Evolutionary conservation across 176 grass and related monocot genomes (phyloP), one percentile per base, ranked within the genome.

Genomic region (Areca catechu): DNA sequence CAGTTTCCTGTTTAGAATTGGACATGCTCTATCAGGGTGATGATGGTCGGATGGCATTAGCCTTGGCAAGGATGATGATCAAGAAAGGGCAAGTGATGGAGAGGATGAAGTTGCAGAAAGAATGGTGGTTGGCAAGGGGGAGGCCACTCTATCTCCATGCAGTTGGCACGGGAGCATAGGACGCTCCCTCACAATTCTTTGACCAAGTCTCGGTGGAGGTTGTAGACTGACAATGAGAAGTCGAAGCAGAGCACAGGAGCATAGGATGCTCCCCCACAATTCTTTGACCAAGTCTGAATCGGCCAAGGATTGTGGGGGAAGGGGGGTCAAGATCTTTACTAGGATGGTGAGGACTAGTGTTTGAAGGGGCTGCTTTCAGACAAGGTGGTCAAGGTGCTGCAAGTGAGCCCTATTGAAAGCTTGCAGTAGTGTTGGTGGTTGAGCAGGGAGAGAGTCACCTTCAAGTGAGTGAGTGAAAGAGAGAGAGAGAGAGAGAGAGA

Each of bases 181-280:
- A n/a, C n/a, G n/a, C n/a, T n/a, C n/a, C n/a, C n/a, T n/a, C n/a
- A n/a, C n/a, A n/a, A n/a, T n/a, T n/a, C n/a, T n/a, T n/a, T n/a
- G n/a, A n/a, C n/a, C n/a, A n/a, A 18, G 87, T 83, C 75, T 83
- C 79, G 54, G 92, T 84, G n/a, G 16, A 87, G 83, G 76, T 98
- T 98, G 84, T 98, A 92, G 63, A 98, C 81, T 29, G 87, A 98
- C 81, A 98, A 89, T 29, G 87, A 81, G 66, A 92, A 88, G 5
- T 88, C 93, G 1, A 2, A 43, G 34, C 6, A 43, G 34, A 43
- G 2, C 34, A 43, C 1, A 2, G 10, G 10, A 43, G 34, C 10
- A 43, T 43, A 2, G 34, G 34, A 10, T 10, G 14, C 34, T 12
- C 10, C 7, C 34, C 14, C 10, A 10, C 6, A 10, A 43, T 43